Conservation (phyloP, 148 eudicot genomes). For the Nyssa sinensis region DNA sequence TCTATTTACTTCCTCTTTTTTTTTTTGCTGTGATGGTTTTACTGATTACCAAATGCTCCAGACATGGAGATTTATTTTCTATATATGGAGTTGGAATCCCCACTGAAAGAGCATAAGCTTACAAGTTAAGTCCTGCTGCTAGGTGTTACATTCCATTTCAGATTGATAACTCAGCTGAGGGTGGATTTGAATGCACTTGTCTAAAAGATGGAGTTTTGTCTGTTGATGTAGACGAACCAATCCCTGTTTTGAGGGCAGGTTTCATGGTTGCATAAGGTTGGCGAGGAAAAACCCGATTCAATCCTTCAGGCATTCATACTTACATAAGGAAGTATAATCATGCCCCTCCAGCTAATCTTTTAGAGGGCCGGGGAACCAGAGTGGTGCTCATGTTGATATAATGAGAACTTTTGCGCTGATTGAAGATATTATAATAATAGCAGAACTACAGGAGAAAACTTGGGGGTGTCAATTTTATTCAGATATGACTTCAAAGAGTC, state of each 20-base stretch:
- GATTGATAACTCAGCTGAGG: slow-evolving; percentile 66
- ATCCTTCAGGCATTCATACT: slow-evolving; percentile 70
- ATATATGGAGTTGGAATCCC: slow-evolving; percentile 91
- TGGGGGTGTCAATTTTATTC: slow-evolving; percentile 73
- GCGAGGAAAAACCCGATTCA: slow-evolving; percentile 84
- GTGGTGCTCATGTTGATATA: slow-evolving; percentile 90
- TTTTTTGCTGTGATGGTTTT: slow-evolving; percentile 7
- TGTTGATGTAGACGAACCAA: slow-evolving; percentile 89
- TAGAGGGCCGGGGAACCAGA: slow-evolving; percentile 92
- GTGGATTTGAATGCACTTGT: slow-evolving; percentile 44
- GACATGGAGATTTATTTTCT: slow-evolving; percentile 83
- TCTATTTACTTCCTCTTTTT: background rate
- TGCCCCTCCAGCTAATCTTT: slow-evolving; percentile 72
- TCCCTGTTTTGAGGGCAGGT: slow-evolving; percentile 85
- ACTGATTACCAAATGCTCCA: slow-evolving; percentile 83
- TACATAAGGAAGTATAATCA: slow-evolving; percentile 72
- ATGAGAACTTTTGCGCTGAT: slow-evolving; percentile 80
- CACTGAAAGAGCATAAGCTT: slow-evolving; percentile 86
- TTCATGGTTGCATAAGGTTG: slow-evolving; percentile 84
- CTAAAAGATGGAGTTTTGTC: slow-evolving; percentile 67
- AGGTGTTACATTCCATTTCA: slow-evolving; percentile 85
- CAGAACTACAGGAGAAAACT: slow-evolving; percentile 70
- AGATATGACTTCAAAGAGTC: slow-evolving; percentile 76
- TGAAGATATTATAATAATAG: slow-evolving; percentile 78
- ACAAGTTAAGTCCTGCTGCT: slow-evolving; percentile 52